Conservation (phyloP, 768 basidiomycete species). For the Chalciporus pseudorubinellus region DNA sequence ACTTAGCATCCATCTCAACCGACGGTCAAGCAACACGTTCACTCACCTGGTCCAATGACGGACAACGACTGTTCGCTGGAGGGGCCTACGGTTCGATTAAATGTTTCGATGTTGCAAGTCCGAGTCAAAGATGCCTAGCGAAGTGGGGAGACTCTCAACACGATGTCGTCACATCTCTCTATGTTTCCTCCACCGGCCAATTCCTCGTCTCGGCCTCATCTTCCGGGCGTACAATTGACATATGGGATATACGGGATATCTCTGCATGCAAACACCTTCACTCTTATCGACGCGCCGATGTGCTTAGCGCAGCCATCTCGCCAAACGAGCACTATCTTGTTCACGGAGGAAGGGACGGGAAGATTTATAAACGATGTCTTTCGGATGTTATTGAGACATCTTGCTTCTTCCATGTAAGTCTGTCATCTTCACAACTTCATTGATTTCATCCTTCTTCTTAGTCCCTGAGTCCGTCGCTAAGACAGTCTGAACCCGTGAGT, state of each 20-base stretch:
- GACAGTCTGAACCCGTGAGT: conserved; percentile 8
- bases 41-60: conserved; percentile 17
- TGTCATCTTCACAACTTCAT: background rate
- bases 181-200: background rate
- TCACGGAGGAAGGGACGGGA: background rate
- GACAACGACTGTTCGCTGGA: conserved; percentile 14
- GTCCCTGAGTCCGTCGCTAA: conserved; percentile 1
- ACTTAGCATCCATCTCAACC: background rate
- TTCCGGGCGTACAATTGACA: conserved; percentile 5
- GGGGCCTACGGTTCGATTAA: conserved; percentile 7
- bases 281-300: background rate
- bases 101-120: conserved; percentile 9
- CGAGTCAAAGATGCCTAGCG: background rate
- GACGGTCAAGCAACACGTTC: conserved; percentile 1
- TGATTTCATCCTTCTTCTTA: background rate
- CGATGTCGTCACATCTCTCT: conserved; percentile 9
- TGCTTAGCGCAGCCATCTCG: background rate
- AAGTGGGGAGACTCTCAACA: background rate
- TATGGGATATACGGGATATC: conserved; percentile 12
- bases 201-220: conserved; percentile 12
- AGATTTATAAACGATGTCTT: conserved; percentile 1
- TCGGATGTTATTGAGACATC: background rate
- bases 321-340: conserved; percentile 2
- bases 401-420: conserved; percentile 5
- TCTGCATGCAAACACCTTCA: background rate